Evolutionary conservation across 2,329 filamentous ascomycete genomes (phyloP), one percentile per base, ranked within the genome.

Genomic region (Colletotrichum cuscutae): DNA sequence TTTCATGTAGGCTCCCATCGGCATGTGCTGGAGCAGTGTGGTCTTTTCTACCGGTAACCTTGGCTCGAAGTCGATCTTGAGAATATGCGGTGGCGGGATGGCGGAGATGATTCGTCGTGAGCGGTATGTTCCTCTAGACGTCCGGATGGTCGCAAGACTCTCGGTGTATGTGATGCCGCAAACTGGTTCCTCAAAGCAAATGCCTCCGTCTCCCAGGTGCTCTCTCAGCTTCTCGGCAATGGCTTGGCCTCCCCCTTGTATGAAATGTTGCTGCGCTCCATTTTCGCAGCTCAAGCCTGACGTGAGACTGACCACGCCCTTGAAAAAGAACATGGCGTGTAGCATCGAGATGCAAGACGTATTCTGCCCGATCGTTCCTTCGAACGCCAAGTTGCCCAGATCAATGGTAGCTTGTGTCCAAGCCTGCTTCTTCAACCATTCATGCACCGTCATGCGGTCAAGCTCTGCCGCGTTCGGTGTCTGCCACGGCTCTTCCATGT

Each of bases 281-380:
- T 69, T 62, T 26, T 67, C 58, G 4, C 37, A 24, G 22, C 65
- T 73, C 24, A 66, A 37, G 13, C 61, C 59, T 3, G 60, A 64
- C 4, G 53, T 65, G 8, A 75, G 49, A 42, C 52, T 69, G 12
- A 65, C 71, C 4, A 46, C 35, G 19, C 60, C 60, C 24, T 53
- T 68, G 62, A 72, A 76, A 37, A 58, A 72, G 66, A 69, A 71
- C 57, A 75, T 53, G 57, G 74, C 74, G 22, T 76, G 65, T 3
- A 74, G 70, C 72, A 74, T 69, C 3, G 69, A 73, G 5, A 74
- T 52, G 56, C 65, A 68, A 3, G 70, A 69, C 4, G 66, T 65
- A 37, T 67, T 68, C 37, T 64, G 30, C 24, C 68, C 75, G 24
- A 73, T 60, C 11, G 69, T 71, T 24, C 24, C 22, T 24, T 76